Percentiles rank a stretch among this genome's conserved stretches.
Conservation (phyloP, 2,329 filamentous ascomycete species). For the Uncinocarpus reesii region DNA sequence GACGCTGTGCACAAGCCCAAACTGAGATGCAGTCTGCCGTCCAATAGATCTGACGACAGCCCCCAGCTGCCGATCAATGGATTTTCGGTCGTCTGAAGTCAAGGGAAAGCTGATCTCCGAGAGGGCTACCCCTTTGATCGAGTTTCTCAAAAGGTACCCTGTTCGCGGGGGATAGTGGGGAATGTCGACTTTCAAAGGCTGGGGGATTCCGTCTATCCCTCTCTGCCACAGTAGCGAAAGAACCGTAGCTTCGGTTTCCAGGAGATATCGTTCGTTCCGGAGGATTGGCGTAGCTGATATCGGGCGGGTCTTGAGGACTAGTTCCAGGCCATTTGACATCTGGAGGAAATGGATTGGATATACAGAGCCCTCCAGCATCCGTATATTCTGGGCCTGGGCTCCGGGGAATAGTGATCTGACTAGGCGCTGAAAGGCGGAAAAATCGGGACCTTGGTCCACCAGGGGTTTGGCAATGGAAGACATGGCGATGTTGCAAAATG, state of each 20-base stretch:
- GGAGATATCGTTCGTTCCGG: slow-evolving; percentile 30
- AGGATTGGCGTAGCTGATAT: slow-evolving; percentile 29
- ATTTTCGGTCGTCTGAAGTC: slow-evolving; percentile 23
- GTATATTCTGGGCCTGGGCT: slow-evolving; percentile 8
- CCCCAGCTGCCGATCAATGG: slow-evolving; percentile 30
- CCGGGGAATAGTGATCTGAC: slow-evolving; percentile 13
- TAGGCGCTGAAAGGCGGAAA: slow-evolving; percentile 11
- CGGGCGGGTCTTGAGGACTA: slow-evolving; percentile 32
- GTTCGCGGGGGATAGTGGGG: slow-evolving; percentile 22
- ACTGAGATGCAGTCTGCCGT: slow-evolving; percentile 39
- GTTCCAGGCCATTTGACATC: slow-evolving; percentile 30
- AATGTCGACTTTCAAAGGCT: slow-evolving; percentile 30
- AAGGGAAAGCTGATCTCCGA: slow-evolving; percentile 25
- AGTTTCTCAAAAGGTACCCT: slow-evolving; percentile 32
- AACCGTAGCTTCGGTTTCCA: slow-evolving; percentile 34
- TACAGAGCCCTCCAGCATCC: slow-evolving; percentile 22
- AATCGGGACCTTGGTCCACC: slow-evolving; percentile 3
- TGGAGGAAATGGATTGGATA: slow-evolving; percentile 29
- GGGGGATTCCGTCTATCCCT: slow-evolving; percentile 29
- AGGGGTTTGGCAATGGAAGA: slow-evolving; percentile 6
- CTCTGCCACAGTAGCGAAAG: slow-evolving; percentile 30
- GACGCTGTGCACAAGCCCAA: slow-evolving; percentile 43
- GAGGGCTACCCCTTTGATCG: slow-evolving; percentile 28
- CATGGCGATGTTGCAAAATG: slow-evolving; percentile 10
- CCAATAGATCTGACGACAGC: slow-evolving; percentile 34